Base-by-base conservation (phyloP, 305 asterid genomes). In the Fraxinus platypoda region DNA sequence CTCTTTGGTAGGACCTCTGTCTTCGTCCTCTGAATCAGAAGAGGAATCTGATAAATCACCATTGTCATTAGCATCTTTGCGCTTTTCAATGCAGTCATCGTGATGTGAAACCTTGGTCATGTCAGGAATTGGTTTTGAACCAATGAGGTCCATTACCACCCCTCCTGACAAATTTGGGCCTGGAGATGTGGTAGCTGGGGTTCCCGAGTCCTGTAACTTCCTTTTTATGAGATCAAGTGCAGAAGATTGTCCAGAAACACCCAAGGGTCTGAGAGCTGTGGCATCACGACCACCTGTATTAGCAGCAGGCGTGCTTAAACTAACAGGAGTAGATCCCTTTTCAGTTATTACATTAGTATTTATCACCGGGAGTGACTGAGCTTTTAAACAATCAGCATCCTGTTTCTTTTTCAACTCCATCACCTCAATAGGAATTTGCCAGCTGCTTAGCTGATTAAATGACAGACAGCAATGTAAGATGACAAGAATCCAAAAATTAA, bases 261-360 rank as follows among this genome's bases (percentile, higher is more conserved):
- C 85, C 37, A 93, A 84, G 72, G 97, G 85, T 87, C 91, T 91
- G 34, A 89, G 85, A 83, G 92, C 85, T 78, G 88, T 82, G 79
- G 98, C 95, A 86, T 97, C 99, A 84, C 99, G 98, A 81, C 99
- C 98, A 87, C 99, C 99, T 84, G 96, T 91, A 85, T 73, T 90
- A 88, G 93, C 91, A 87, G 99, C 98, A 87, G 99, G 97, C 38
- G 94, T 89, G 90, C 92, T 95, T 90, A 94, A 89, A 85, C 85
- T 85, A 83, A 85, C 83, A 83, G 93, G 90, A 89, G 88, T 86
- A 76, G 95, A 81, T 88, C 89, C 97, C 82, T 89, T 93, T 86
- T 92, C 98, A 83, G 93, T 78, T 83, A 79, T 84, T 80, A 79
- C 41, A 83, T 86, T 87, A 75, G 88, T 79, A 87, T 81, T 88